A percentile compares a stretch with the other conserved stretches of the same genome.
phyloP scores from a whole-genome alignment of 176 grass and related monocot species.

The Stipa capillata region DNA sequence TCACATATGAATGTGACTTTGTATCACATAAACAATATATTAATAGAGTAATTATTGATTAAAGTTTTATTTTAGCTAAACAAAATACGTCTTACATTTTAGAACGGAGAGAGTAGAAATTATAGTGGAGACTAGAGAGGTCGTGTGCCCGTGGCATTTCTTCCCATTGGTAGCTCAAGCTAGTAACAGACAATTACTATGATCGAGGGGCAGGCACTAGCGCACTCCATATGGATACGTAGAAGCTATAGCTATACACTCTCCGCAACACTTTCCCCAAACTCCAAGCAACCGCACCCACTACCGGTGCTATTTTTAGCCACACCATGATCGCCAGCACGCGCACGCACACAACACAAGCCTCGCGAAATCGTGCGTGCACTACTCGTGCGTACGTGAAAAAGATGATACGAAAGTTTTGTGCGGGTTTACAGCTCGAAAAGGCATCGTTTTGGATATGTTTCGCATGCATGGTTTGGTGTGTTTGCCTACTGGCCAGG shows the following conservation, averaged over 20 bases:
- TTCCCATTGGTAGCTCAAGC: neutral
- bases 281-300: conserved; percentile 5
- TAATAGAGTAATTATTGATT: too few species aligned
- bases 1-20: too few species aligned
- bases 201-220: neutral
- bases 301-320: conserved; percentile 19
- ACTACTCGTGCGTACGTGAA: conserved; percentile 16
- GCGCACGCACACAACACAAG: neutral
- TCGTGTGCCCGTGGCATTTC: neutral
- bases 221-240: neutral
- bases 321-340: conserved; percentile 5
- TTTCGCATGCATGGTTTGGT: neutral
- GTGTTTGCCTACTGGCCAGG: neutral
- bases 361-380: conserved; percentile 6
- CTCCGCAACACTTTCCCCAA: conserved; percentile 5
- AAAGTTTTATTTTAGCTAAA: too few species aligned
- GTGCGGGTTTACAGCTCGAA: neutral
- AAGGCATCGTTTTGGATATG: neutral
- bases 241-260: neutral
- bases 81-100: too few species aligned
- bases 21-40: too few species aligned
- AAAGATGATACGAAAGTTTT: neutral
- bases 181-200: neutral
- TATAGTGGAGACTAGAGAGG: too few species aligned
- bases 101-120: too few species aligned